These are phyloP conservation scores for Fraxinus latifolia DNA, from an alignment of 305 asterid species.

Conservation along the genomic window DNA sequence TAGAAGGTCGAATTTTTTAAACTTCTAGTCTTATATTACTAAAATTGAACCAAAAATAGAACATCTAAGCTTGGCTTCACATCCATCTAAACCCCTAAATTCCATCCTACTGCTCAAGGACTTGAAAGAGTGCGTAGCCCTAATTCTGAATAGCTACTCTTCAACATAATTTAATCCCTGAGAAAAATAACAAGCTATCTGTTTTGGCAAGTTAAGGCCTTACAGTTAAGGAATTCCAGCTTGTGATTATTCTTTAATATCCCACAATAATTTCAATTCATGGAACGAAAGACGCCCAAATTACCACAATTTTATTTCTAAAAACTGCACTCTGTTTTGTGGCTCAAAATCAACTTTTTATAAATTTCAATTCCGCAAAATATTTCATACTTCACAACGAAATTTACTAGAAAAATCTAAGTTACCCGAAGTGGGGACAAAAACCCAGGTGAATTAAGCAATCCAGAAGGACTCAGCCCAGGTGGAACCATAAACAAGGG, in stretches of 20 bases:
- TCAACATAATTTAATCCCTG: constrained; percentile 3
- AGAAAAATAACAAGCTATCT: not conserved
- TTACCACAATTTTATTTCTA: not conserved
- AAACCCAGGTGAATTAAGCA: constrained; percentile 78
- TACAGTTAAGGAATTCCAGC: not conserved
- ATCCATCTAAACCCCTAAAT: not conserved
- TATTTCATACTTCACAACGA: not conserved
- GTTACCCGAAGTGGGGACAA: constrained; percentile 84
- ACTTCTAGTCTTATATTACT: not conserved
- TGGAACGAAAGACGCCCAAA: not conserved
- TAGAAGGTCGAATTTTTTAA: not conserved
- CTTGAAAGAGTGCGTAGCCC: not conserved
- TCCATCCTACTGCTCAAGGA: not conserved
- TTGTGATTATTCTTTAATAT: not conserved
- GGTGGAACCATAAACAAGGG: constrained; percentile 66
- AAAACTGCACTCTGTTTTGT: not conserved
- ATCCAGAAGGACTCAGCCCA: constrained; percentile 71
- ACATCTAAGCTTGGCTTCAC: not conserved
- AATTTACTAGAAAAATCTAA: not conserved
- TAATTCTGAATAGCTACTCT: not conserved
- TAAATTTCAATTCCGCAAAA: not conserved
- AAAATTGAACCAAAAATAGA: not conserved
- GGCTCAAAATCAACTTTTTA: not conserved
- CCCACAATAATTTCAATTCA: not conserved
- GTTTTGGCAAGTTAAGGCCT: not conserved